Percentiles rank a stretch among this genome's conserved stretches.
phyloP scores from a whole-genome alignment of 1,139 yeast genomes.

The Yamadazyma diospyri region DNA sequence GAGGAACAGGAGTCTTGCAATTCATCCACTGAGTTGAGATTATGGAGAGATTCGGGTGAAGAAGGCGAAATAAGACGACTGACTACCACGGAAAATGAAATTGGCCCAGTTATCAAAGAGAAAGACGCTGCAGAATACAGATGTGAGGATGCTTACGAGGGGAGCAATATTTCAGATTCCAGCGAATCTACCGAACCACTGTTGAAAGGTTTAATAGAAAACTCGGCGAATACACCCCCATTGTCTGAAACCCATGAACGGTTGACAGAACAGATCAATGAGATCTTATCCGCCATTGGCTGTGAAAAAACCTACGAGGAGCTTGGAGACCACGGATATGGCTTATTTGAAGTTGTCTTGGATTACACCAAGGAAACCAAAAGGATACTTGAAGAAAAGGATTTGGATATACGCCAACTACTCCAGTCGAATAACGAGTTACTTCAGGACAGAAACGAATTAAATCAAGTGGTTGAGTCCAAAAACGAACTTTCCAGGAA shows the following conservation, averaged over 20 bases:
- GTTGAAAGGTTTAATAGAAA: constrained; percentile 2
- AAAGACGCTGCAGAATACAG: too few species aligned
- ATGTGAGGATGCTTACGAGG: neutral
- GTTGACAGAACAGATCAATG: neutral
- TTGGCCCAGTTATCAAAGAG: too few species aligned
- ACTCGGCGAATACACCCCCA: neutral
- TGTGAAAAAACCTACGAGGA: neutral
- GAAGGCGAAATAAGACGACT: neutral
- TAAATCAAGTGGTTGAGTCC: neutral
- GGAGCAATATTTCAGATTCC: neutral
- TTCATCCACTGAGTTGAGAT: neutral
- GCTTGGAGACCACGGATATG: neutral
- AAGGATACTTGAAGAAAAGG: constrained; percentile 1
- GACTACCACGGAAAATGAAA: neutral
- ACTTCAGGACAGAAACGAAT: neutral
- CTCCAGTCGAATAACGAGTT: neutral
- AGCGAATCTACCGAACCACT: constrained; percentile 1
- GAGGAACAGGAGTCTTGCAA: neutral
- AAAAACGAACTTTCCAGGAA: neutral
- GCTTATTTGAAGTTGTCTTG: neutral
- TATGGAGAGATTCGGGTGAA: neutral
- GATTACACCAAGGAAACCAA: neutral
- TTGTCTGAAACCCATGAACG: too few species aligned
- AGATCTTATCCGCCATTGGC: neutral
- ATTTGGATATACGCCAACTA: constrained; percentile 5